Conservation (phyloP, 177 flowering plant species). For the Vitis hybrid region DNA sequence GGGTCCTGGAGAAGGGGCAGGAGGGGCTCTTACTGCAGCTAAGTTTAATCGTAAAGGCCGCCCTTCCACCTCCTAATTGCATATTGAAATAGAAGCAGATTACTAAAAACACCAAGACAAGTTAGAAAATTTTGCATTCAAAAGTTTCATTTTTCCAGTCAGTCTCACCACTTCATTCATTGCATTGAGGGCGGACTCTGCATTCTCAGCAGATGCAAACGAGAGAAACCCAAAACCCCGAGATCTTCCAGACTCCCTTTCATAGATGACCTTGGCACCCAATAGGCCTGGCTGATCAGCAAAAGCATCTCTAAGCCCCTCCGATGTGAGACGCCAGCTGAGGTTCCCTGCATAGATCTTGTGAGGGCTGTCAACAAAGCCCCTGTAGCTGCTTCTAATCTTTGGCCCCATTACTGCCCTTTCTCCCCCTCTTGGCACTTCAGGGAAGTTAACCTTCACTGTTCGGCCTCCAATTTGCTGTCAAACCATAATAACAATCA, state of each 20-base stretch:
- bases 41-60: slow-evolving; percentile 66
- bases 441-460: slow-evolving; percentile 88
- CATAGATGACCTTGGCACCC: slow-evolving; percentile 78
- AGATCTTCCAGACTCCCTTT: slow-evolving; percentile 66
- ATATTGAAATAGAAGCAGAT: not conserved
- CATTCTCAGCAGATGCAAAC: slow-evolving; percentile 61
- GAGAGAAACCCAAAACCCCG: slow-evolving; percentile 87
- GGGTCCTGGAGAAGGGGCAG: slow-evolving; percentile 12
- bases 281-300: slow-evolving; percentile 59
- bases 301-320: slow-evolving; percentile 67
- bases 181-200: slow-evolving; percentile 51
- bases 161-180: slow-evolving; percentile 84
- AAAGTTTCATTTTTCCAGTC: not conserved
- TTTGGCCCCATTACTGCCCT: slow-evolving; percentile 74
- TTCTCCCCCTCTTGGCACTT: slow-evolving; percentile 91
- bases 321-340: slow-evolving; percentile 73
- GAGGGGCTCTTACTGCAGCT: slow-evolving; percentile 44
- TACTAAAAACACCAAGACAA: not conserved
- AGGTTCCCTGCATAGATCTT: slow-evolving; percentile 95
- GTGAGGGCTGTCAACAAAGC: slow-evolving; percentile 76
- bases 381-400: slow-evolving; percentile 47
- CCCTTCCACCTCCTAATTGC: slow-evolving; percentile 69
- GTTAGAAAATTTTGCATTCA: not conserved
- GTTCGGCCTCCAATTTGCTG: slow-evolving; percentile 86
- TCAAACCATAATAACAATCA: not conserved